These are phyloP conservation scores for Torulaspora globosa DNA, from an alignment of 1,139 yeast species.

Conservation along the genomic window DNA sequence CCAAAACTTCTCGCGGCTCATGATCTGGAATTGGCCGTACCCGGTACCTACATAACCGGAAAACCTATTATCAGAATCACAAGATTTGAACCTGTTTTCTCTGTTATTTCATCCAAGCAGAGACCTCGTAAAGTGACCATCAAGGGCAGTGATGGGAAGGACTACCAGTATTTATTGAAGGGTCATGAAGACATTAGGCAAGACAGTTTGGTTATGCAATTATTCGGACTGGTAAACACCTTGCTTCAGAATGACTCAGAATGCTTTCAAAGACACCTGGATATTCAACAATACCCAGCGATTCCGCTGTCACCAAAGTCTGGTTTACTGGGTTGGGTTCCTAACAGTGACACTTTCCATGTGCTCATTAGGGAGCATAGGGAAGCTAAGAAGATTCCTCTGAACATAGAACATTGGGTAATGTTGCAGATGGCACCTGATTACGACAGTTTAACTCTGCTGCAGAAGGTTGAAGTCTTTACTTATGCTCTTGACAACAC, in stretches of 20 bases:
- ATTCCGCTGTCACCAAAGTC: constrained; percentile 95
- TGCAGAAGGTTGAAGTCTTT: constrained; percentile 94
- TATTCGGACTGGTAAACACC: constrained; percentile 92
- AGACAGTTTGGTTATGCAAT: constrained; percentile 95
- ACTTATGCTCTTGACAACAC: constrained; percentile 95
- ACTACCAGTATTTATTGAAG: constrained; percentile 73
- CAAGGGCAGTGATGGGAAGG: constrained; percentile 88
- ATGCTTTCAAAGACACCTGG: constrained; percentile 92
- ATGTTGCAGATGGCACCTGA: constrained; percentile 99
- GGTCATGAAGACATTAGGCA: constrained; percentile 99
- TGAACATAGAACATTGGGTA: constrained; percentile 90
- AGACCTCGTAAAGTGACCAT: constrained; percentile 82
- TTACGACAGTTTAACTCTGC: constrained; percentile 78
- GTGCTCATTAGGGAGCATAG: constrained; percentile 87
- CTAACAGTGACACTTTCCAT: constrained; percentile 95
- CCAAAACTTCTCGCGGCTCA: constrained; percentile 78
- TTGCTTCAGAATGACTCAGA: constrained; percentile 86
- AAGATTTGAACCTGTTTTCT: constrained; percentile 73
- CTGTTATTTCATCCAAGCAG: constrained; percentile 94
- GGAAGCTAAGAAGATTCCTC: constrained; percentile 80
- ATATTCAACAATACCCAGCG: constrained; percentile 86
- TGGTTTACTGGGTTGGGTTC: constrained; percentile 97
- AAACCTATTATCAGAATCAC: constrained; percentile 69
- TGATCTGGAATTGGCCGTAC: constrained; percentile 83
- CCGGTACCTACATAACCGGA: constrained; percentile 89